These are phyloP conservation scores for Bauhinia variegata DNA, from an alignment of 306 rosid genomes.

Conservation along the genomic window DNA sequence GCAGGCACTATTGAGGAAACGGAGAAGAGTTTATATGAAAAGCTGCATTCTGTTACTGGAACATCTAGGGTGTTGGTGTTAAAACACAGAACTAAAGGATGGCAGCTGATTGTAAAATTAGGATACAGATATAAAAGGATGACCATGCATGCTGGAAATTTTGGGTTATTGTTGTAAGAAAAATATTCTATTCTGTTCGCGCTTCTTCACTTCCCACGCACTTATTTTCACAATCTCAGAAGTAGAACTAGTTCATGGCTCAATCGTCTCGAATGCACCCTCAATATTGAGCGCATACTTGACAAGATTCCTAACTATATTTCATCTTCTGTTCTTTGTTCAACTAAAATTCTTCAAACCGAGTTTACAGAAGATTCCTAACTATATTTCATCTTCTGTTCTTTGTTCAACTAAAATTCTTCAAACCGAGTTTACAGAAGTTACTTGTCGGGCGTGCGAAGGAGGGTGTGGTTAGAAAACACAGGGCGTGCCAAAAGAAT, in stretches of 20 bases:
- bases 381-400: too few species aligned
- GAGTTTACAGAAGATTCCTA: too few species aligned
- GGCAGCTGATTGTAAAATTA: constrained; percentile 32
- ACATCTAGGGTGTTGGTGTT: constrained; percentile 10
- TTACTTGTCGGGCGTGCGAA: too few species aligned
- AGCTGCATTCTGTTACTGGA: constrained; percentile 15
- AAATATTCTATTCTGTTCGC: constrained; percentile 9
- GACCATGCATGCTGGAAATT: constrained; percentile 32
- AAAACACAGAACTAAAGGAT: constrained; percentile 19
- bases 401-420: too few species aligned
- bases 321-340: too few species aligned
- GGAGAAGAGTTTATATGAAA: not conserved
- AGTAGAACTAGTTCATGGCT: too few species aligned
- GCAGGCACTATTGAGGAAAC: constrained; percentile 23
- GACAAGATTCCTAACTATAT: too few species aligned
- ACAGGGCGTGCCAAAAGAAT: too few species aligned
- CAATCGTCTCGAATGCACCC: too few species aligned
- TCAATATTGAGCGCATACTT: not conserved
- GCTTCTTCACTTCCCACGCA: constrained; percentile 19
- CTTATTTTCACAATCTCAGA: too few species aligned
- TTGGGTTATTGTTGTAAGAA: constrained; percentile 34
- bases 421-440: too few species aligned
- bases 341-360: not conserved
- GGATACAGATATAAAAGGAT: constrained; percentile 14
- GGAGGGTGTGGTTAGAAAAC: too few species aligned